Conservation (phyloP, 2,329 filamentous ascomycete species). For the Neofusicoccum sp. region DNA sequence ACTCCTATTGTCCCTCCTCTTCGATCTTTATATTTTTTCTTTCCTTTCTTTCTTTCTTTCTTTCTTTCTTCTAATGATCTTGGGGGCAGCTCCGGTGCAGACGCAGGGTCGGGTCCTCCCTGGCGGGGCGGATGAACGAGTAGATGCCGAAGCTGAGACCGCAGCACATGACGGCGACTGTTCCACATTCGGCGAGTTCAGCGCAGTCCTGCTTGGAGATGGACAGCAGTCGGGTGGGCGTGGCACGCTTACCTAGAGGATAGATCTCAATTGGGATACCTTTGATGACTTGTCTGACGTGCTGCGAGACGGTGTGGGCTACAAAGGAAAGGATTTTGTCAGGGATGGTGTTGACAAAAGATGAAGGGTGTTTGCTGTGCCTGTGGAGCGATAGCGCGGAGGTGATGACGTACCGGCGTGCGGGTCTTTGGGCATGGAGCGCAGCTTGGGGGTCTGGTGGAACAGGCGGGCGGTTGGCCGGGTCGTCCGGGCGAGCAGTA, state of each 20-base stretch:
- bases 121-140: constrained; percentile 13
- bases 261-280: constrained; percentile 19
- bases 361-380: background rate
- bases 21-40: too few species aligned
- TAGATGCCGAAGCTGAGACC: constrained; percentile 15
- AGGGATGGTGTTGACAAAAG: background rate
- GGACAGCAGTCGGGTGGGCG: too few species aligned
- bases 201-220: too few species aligned
- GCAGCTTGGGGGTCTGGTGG: background rate
- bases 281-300: background rate
- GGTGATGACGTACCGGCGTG: background rate
- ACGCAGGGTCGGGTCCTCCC: constrained; percentile 5
- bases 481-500: background rate
- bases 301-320: constrained; percentile 18
- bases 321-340: background rate
- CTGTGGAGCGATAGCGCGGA: too few species aligned
- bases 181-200: too few species aligned
- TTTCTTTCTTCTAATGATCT: background rate
- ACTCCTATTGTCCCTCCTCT: too few species aligned
- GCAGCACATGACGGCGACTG: constrained; percentile 14
- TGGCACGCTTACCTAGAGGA: constrained; percentile 16
- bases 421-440: background rate
- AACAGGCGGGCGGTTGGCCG: constrained; percentile 7
- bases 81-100: constrained; percentile 6
- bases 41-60: too few species aligned